Evolutionary conservation across 306 rosid genomes (phyloP), one percentile per base, ranked within the genome.

Genomic region (Cercis canadensis): DNA sequence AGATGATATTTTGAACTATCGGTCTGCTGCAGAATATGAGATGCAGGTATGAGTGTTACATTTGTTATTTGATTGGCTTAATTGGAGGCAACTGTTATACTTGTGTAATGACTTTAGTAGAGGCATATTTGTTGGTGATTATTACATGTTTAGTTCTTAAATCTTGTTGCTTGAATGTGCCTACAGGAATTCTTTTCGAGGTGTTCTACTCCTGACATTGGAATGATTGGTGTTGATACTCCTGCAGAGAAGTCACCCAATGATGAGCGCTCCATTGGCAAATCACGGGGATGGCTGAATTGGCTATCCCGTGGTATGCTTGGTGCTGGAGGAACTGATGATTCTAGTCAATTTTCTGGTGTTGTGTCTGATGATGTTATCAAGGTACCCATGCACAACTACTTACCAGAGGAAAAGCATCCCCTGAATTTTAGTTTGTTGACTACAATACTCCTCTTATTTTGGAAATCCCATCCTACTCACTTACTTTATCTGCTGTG

Each of bases 251-350:
- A 77, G 75, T 69, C 82, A 47, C 63, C 58, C 63, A 87, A 65
- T 65, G 96, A 92, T 65, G 98, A 92, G 31, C 83, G 41, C 65
- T 34, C 80, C 49, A 32, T 60, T 3, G 88, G 89, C 4, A 90
- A 84, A 77, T 75, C 96, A 74, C 89, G 75, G 65, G 98, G 98
- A 57, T 93, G 98, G 98, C 71, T 93, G 83, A 88, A 90, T 82
- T 90, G 97, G 98, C 81, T 93, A 69, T 90, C 97, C 52, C 98
- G 86, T 75, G 98, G 98, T 76, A 89, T 93, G 97, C 97, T 93
- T 53, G 94, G 98, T 77, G 98, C 97, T 70, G 98, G 98, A 44
- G 98, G 97, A 77, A 93, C 97, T 62, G 97, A 90, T 73, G 97
- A 90, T 82, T 87, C 88, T 16, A 86, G 90, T 80, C 98, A 93